Percentiles rank a stretch among this genome's conserved stretches.
Evolutionary conservation across 768 basidiomycete genomes (phyloP).

Genomic region (Antrodiella citrinella): DNA sequence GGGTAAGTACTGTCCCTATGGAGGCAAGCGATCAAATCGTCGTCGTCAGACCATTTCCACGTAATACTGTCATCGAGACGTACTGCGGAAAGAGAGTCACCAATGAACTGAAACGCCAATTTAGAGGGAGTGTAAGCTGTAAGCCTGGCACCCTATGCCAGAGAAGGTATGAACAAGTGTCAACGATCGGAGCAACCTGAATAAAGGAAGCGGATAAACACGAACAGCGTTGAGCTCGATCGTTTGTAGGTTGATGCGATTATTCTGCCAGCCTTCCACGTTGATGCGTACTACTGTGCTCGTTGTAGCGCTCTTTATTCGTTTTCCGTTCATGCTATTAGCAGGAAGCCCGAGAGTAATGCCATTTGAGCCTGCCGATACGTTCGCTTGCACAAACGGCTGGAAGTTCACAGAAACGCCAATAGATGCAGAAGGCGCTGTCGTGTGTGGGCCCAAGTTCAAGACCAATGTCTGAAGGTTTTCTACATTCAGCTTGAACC

Average conservation of each 20-base stretch:
- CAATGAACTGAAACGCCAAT: conserved; percentile 47
- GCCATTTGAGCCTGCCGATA: conserved; percentile 35
- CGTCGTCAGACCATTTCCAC: background rate
- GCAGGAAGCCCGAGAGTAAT: conserved; percentile 29
- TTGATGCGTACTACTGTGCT: conserved; percentile 36
- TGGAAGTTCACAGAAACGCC: conserved; percentile 44
- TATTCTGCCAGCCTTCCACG: conserved; percentile 52
- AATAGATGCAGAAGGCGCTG: conserved; percentile 34
- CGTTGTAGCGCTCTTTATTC: background rate
- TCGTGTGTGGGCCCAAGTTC: conserved; percentile 43
- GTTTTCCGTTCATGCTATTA: background rate
- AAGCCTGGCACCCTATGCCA: conserved; percentile 36
- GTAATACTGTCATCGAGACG: conserved; percentile 8
- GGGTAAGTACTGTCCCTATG: conserved; percentile 45
- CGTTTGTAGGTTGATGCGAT: conserved; percentile 44
- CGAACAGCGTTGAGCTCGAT: conserved; percentile 37
- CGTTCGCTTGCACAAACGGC: conserved; percentile 38
- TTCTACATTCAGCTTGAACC: conserved; percentile 41
- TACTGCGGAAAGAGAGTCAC: conserved; percentile 50
- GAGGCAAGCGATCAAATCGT: background rate
- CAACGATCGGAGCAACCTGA: background rate
- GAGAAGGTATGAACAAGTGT: background rate
- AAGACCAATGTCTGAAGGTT: conserved; percentile 35
- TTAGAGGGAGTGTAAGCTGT: conserved; percentile 37
- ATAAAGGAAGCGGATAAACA: conserved; percentile 17